A percentile compares a stretch with the other conserved stretches of the same genome.
These are phyloP conservation scores for Papiliotrema laurentii DNA, from an alignment of 1,284 basidiomycete genomes.

Conservation along the genomic window DNA sequence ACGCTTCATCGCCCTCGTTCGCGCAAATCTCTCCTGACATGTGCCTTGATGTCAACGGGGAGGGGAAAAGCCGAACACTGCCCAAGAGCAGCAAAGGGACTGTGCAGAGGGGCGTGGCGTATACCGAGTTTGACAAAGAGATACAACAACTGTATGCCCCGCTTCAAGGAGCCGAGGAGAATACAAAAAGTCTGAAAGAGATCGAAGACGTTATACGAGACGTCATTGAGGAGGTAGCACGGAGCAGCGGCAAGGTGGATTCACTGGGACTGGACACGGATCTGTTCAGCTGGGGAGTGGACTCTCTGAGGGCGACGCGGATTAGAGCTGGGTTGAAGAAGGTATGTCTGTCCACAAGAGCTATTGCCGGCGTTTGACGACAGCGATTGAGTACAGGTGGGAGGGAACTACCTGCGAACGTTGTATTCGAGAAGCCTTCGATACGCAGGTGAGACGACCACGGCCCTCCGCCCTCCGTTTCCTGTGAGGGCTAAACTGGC, in stretches of 20 bases:
- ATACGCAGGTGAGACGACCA: slow-evolving; percentile 22
- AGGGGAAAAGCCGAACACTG: slow-evolving; percentile 7
- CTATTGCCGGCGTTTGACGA: background rate
- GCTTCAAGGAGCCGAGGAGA: background rate
- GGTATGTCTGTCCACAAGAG: slow-evolving; percentile 14
- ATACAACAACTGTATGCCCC: slow-evolving; percentile 27
- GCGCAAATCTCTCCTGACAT: slow-evolving; percentile 36
- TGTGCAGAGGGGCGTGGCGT: slow-evolving; percentile 37
- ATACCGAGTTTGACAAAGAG: slow-evolving; percentile 27
- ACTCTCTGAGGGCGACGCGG: slow-evolving; percentile 47
- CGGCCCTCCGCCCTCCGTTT: background rate
- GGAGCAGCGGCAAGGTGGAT: slow-evolving; percentile 1
- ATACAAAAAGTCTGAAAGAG: slow-evolving; percentile 6
- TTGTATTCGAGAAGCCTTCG: slow-evolving; percentile 47
- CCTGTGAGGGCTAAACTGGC: background rate
- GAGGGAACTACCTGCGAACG: slow-evolving; percentile 32
- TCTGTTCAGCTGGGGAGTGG: slow-evolving; percentile 46
- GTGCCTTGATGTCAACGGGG: slow-evolving; percentile 20
- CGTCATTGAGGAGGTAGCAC: slow-evolving; percentile 10
- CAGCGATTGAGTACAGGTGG: slow-evolving; percentile 24
- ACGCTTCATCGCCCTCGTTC: slow-evolving; percentile 33
- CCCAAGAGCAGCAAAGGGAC: slow-evolving; percentile 46
- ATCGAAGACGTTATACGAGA: slow-evolving; percentile 8
- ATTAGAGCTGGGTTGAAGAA: slow-evolving; percentile 32
- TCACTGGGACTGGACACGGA: slow-evolving; percentile 29